Base-by-base conservation (phyloP, 2,329 filamentous ascomycete genomes). In the Hypoxylon rubiginosum region DNA sequence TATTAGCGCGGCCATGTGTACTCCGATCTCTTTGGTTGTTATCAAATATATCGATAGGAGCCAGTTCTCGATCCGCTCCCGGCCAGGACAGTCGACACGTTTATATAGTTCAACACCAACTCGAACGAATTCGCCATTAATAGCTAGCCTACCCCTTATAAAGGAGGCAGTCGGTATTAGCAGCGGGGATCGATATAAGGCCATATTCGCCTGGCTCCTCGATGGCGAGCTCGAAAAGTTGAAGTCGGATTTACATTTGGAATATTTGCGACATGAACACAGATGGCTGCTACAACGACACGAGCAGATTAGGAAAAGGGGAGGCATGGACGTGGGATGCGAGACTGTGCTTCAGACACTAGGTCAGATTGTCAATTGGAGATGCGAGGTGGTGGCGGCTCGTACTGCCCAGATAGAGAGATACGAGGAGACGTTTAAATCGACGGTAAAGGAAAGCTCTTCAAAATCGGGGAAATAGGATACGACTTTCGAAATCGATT, bases 371-470 rank as follows among this genome's bases (percentile, higher is more conserved):
- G 19, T 55, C 11, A 46, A 11, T 13, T 60, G 60, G 46, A 59
- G 64, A 21, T 19, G 6, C 3, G 56, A 67, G 43, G 52, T 64
- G 21, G 2, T 67, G 10, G 13, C 15, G 24, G 21, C 9, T 30
- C 46, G 55, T 17, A 59, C 58, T 45, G n/a, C 41, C 4, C 46
- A 68, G 58, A 15, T 66, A 3, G 51, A 50, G 50, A 51, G 45
- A 19, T 30, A 49, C 15, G 21, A 28, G 13, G 17, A 58, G 17
- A 43, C 15, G 28, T 34, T 55, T 41, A 57, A 51, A 19, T 4
- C 26, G 10, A 15, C 2, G 46, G 21, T 26, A 3, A 45, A 28
- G 19, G 45, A n/a, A 26, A 17, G 17, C 30, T 53, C 36, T 60
- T 13, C 17, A 24, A 43, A 48, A 21, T 45, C 21, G 43, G 43